Evolutionary conservation across 129 eudicot species (phyloP).

Genomic region (Dittrichia graveolens): DNA sequence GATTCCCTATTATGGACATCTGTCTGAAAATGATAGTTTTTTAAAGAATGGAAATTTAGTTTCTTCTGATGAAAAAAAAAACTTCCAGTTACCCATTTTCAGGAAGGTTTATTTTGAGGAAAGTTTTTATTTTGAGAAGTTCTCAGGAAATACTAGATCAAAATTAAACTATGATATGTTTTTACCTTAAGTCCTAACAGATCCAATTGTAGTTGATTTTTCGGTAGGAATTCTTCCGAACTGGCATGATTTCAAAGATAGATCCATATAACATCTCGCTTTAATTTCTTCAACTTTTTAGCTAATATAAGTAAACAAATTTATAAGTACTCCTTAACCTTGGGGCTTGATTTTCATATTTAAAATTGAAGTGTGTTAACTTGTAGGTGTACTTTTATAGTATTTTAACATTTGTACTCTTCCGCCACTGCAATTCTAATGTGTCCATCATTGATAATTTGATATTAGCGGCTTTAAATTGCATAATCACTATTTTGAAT

Average conservation of each 20-base stretch:
- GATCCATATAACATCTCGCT: neutral
- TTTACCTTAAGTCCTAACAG: neutral
- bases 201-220: neutral
- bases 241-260: neutral
- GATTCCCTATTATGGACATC: neutral
- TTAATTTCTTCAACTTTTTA: neutral
- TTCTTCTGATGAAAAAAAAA: neutral
- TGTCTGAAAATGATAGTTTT: neutral
- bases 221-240: slow-evolving; percentile 7
- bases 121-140: neutral
- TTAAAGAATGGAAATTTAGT: neutral
- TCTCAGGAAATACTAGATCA: neutral
- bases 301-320: neutral
- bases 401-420: neutral
- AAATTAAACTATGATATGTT: neutral
- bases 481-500: neutral
- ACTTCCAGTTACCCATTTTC: neutral
- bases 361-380: neutral
- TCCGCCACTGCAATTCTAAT: slow-evolving; percentile 1
- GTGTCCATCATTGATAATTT: neutral
- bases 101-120: slow-evolving; percentile 3
- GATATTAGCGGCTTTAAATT: neutral
- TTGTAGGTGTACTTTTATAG: neutral
- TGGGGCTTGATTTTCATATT: neutral
- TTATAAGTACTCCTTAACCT: neutral